Conservation (phyloP, 129 eudicot species). For the Flaveria sonorensis region DNA sequence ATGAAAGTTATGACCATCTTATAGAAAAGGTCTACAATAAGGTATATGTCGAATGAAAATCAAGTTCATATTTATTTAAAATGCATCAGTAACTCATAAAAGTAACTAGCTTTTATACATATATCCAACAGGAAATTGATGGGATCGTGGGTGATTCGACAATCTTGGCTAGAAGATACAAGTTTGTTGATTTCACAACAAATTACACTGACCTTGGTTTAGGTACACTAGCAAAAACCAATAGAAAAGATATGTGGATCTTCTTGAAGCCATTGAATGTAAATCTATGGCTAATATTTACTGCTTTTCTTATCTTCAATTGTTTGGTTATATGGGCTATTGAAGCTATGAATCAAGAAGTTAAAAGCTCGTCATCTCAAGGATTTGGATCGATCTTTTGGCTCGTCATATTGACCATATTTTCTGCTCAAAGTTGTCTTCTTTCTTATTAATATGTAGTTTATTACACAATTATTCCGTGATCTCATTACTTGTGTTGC, state of each 20-base stretch:
- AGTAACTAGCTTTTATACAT: not conserved
- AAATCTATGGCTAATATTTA: slow-evolving; percentile 37
- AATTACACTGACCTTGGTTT: slow-evolving; percentile 46
- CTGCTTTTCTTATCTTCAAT: slow-evolving; percentile 25
- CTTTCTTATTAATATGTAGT: slow-evolving; percentile 10
- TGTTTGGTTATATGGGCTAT: slow-evolving; percentile 41
- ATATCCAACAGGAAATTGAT: slow-evolving; percentile 36
- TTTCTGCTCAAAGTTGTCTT: slow-evolving; percentile 37
- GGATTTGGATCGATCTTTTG: slow-evolving; percentile 26
- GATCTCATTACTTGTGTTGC: slow-evolving; percentile 15
- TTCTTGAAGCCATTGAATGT: slow-evolving; percentile 43
- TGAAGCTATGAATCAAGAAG: slow-evolving; percentile 34
- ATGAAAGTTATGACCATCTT: slow-evolving; percentile 34
- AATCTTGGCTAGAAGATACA: slow-evolving; percentile 38
- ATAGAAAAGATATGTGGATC: slow-evolving; percentile 24
- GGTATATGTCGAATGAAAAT: slow-evolving; percentile 26
- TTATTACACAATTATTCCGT: not conserved
- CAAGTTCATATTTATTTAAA: too few species aligned
- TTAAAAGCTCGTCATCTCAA: slow-evolving; percentile 18
- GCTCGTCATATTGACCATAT: slow-evolving; percentile 35
- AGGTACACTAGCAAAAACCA: slow-evolving; percentile 24
- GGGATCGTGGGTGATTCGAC: slow-evolving; percentile 45
- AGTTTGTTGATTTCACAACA: slow-evolving; percentile 46
- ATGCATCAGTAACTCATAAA: not conserved
- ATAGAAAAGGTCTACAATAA: slow-evolving; percentile 34